Conservation (phyloP, 768 basidiomycete genomes). For the Tylopilus vinaceipallidus region DNA sequence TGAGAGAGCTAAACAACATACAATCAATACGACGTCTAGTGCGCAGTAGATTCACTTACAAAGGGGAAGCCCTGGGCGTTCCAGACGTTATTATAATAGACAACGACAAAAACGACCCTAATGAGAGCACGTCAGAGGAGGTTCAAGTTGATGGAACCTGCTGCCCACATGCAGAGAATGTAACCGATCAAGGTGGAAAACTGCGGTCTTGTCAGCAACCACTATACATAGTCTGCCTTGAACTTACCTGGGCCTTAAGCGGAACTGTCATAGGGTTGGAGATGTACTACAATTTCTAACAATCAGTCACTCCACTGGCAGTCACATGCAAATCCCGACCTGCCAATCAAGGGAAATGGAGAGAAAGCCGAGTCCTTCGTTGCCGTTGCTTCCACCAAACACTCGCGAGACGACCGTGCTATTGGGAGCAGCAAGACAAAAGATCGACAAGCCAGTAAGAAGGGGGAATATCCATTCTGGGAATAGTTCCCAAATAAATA, state of each 20-base stretch:
- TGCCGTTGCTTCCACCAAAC: slow-evolving; percentile 61
- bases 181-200: slow-evolving; percentile 51
- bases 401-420: slow-evolving; percentile 50
- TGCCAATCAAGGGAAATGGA: slow-evolving; percentile 64
- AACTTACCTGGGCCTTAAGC: slow-evolving; percentile 44
- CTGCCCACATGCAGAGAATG: slow-evolving; percentile 47
- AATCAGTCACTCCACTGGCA: not conserved
- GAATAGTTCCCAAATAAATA: slow-evolving; percentile 29
- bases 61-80: slow-evolving; percentile 59
- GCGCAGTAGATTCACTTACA: slow-evolving; percentile 34
- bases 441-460: slow-evolving; percentile 56
- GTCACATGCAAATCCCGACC: slow-evolving; percentile 24
- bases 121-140: slow-evolving; percentile 5
- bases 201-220: slow-evolving; percentile 9
- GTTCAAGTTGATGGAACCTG: too few relatives aligned
- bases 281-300: slow-evolving; percentile 20
- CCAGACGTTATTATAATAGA: slow-evolving; percentile 54
- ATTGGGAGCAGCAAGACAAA: slow-evolving; percentile 56
- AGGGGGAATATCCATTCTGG: slow-evolving; percentile 50
- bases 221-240: not conserved
- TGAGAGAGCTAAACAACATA: slow-evolving; percentile 40
- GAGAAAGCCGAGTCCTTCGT: slow-evolving; percentile 61
- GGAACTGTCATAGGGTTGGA: slow-evolving; percentile 53
- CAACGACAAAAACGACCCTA: slow-evolving; percentile 32
- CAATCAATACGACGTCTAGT: not conserved